These are phyloP conservation scores for Ogataea corticis DNA, from an alignment of 805 yeast species.

Conservation along the genomic window DNA sequence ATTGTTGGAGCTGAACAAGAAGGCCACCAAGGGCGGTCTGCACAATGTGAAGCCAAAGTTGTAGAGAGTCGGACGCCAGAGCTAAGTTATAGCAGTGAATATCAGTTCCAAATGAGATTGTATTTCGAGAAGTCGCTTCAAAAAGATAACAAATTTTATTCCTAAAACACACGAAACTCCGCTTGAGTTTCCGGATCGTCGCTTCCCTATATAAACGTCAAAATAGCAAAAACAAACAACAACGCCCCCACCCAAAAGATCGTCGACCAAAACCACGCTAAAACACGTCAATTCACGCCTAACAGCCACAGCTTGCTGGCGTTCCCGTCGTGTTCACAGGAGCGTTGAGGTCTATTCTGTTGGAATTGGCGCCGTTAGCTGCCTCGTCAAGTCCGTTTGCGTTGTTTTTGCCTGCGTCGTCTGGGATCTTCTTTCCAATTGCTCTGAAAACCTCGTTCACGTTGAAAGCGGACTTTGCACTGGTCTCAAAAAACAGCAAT, in stretches of 20 bases:
- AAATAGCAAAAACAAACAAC: constrained; percentile 3
- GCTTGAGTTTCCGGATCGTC: neutral
- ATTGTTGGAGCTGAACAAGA: constrained; percentile 52
- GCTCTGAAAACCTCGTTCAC: constrained; percentile 90
- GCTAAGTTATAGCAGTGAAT: too few relatives aligned
- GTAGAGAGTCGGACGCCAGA: too few relatives aligned
- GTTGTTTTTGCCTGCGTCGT: constrained; percentile 25
- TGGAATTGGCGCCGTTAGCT: constrained; percentile 15
- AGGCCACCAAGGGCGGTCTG: constrained; percentile 60
- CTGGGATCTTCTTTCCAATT: constrained; percentile 84
- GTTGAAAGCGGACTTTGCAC: constrained; percentile 87
- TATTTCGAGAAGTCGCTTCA: too few relatives aligned
- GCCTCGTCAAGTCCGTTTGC: constrained; percentile 16
- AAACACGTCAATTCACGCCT: too few relatives aligned
- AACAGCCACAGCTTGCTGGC: constrained; percentile 38
- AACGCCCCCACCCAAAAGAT: constrained; percentile 8
- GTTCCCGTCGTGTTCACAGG: constrained; percentile 27
- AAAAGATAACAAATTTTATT: too few relatives aligned
- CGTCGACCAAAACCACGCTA: neutral
- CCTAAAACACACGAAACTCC: too few relatives aligned
- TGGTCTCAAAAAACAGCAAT: constrained; percentile 86
- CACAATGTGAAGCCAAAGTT: constrained; percentile 47
- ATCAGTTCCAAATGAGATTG: too few relatives aligned
- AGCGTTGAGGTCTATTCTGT: constrained; percentile 40
- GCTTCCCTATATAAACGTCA: neutral